Evolutionary conservation across 1,139 yeast species (phyloP), one percentile per base, ranked within the genome.

Genomic region (Magnusiomyces tetraspermus): DNA sequence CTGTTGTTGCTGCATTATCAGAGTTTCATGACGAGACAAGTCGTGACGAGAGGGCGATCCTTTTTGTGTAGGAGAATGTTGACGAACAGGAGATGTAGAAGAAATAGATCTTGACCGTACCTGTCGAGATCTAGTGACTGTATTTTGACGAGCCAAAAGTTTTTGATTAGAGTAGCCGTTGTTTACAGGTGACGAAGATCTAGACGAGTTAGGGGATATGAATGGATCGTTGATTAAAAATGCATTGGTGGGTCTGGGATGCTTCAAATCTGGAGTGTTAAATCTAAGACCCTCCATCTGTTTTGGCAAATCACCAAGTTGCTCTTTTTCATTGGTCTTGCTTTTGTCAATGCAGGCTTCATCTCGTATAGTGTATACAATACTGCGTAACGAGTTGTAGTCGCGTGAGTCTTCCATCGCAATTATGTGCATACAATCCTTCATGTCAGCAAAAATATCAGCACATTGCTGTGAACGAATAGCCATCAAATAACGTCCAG

Each of bases 331-430:
- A 19, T 41, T n/a, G 30, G 22, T 30, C 6, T 30, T n/a, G 19
- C 21, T 40, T 5, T 19, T 26, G 5, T 45, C 31, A 4, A 31
- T 40, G 21, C 40, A 31, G 1, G 57, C 52, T 43, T 57, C 58
- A 22, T 63, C 52, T 36, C 70, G 58, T 19, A 66, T 54, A 8
- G 70, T 61, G 53, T 55, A 65, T 17, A 65, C 51, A 22, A 66
- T 63, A 49, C 65, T 67, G 30, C 68, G 57, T 45, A 67, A 55
- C 47, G 55, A 50, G 37, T 62, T 62, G 53, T 59, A 63, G 47
- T 61, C 63, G 44, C 58, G 53, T 21, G 58, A 60, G 48, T 62
- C 58, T 51, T 60, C 63, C 1, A 67, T 59, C 22, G 66, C 58
- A 19, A 67, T 45, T 43, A 58, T 60, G 28, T 63, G 59, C 22